Base-by-base conservation (phyloP, 352 stramenopile species). In the Globisporangium radiosum region DNA sequence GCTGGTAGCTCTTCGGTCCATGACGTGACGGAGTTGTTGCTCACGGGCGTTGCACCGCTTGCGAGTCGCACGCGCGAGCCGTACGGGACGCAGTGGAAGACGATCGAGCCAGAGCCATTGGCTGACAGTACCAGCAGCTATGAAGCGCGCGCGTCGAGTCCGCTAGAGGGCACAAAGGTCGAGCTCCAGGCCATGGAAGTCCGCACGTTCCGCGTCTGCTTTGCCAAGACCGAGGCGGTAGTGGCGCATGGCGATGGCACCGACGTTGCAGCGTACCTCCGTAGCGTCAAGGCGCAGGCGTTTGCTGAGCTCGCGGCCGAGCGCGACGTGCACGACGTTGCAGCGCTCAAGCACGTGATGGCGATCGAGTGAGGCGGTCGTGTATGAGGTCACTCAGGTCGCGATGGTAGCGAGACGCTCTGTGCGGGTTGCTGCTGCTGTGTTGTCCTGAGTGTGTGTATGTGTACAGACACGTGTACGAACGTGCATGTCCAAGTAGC, bases 121-220 rank as follows among this genome's bases (percentile, higher is more conserved):
- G 25, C 25, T 33, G 25, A 33, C 25, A 33, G 25, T 33, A 33
- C 25, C 25, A 33, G 25, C 25, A 33, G 25, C 25, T 33, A 33
- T 33, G 25, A 33, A 33, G 25, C 25, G 25, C 25, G 25, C 25
- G 65, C 40, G 17, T 75, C 78, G 36, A 60, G 85, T 45, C 67
- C 77, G 47, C 67, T 90, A 6, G 67, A 75, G 47, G 75, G 77
- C 6, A 86, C 73, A 47, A 72, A 66, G 47, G 73, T 96, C 51
- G 73, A 76, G 52, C 64, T 98, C 8, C 72, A 91, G 50, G 73
- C 94, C 17, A 96, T 98, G 70, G 92, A 98, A 57, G 95, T 99
- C 52, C 84, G 90, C 57, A 96, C 91, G 0, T 99, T 98, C 73
- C 77, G 84, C 52, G 59, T 94, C 49, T 82, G 72, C 58, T 89